These are phyloP conservation scores for Fusarium chuoi DNA, from an alignment of 2,329 filamentous ascomycete species.

Conservation along the genomic window DNA sequence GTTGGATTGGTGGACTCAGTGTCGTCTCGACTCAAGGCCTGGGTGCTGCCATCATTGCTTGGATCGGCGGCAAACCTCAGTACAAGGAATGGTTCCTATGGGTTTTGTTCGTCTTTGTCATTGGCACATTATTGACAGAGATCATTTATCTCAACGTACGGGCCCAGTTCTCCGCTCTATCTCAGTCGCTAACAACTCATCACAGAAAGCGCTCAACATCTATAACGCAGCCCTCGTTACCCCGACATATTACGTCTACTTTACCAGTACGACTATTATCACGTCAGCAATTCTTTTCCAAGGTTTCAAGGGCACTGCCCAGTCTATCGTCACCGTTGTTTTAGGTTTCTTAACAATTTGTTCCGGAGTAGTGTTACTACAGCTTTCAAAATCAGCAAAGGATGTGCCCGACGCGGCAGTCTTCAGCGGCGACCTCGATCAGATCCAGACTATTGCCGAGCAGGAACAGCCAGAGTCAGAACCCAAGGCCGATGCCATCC, in stretches of 20 bases:
- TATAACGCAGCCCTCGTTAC: slow-evolving; percentile 98
- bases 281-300: slow-evolving; percentile 92
- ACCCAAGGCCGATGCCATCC: slow-evolving; percentile 95
- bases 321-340: slow-evolving; percentile 87
- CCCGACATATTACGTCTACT: slow-evolving; percentile 98
- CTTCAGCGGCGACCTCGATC: slow-evolving; percentile 91
- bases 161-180: not conserved
- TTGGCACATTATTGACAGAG: slow-evolving; percentile 88
- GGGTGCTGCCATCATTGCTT: slow-evolving; percentile 89
- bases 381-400: slow-evolving; percentile 98
- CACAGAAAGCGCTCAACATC: slow-evolving; percentile 95
- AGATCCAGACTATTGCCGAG: slow-evolving; percentile 94
- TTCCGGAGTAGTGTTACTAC: slow-evolving; percentile 87
- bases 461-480: slow-evolving; percentile 97
- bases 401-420: slow-evolving; percentile 94
- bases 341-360: slow-evolving; percentile 96
- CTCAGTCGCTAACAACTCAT: slow-evolving; percentile 46
- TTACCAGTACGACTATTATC: slow-evolving; percentile 94
- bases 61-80: slow-evolving; percentile 82
- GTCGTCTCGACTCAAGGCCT: slow-evolving; percentile 95
- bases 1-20: slow-evolving; percentile 90
- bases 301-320: slow-evolving; percentile 88
- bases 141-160: slow-evolving; percentile 96
- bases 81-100: slow-evolving; percentile 99
- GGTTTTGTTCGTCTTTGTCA: slow-evolving; percentile 88